Conservation (phyloP, 305 asterid genomes). For the Euphrasia arctica region DNA sequence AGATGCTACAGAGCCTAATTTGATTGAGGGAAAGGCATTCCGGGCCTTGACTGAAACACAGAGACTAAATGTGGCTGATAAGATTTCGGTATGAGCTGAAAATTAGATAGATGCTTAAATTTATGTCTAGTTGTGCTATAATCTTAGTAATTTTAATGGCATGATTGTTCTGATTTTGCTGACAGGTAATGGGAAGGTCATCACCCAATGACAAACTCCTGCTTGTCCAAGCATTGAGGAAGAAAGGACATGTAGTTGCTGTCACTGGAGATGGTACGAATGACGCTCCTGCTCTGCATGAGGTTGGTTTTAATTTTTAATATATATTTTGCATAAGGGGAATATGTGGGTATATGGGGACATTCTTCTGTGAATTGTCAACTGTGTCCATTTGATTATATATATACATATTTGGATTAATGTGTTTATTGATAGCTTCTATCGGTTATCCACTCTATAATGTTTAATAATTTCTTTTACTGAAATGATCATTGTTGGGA, state of each 20-base stretch:
- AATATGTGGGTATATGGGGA: too few relatives aligned
- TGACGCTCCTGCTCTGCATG: conserved; percentile 99
- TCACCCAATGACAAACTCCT: conserved; percentile 93
- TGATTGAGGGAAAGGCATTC: conserved; percentile 90
- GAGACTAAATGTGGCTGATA: conserved; percentile 77
- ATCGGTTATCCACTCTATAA: too few relatives aligned
- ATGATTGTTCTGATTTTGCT: conserved; percentile 15
- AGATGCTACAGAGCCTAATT: conserved; percentile 75
- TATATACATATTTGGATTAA: too few relatives aligned
- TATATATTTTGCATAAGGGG: too few relatives aligned
- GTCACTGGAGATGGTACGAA: conserved; percentile 99
- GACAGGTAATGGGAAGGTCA: conserved; percentile 97
- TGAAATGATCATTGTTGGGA: too few relatives aligned
- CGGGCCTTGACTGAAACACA: conserved; percentile 55
- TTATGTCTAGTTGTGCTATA: conserved; percentile 6
- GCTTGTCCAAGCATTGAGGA: conserved; percentile 96
- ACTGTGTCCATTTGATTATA: too few relatives aligned
- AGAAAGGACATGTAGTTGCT: conserved; percentile 88
- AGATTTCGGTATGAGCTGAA: conserved; percentile 70
- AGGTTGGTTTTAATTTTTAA: conserved; percentile 43
- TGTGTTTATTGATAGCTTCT: too few relatives aligned
- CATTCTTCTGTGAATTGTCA: too few relatives aligned
- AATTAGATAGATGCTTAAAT: conserved; percentile 11
- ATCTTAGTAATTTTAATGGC: conserved; percentile 17
- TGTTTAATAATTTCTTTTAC: too few relatives aligned